phyloP scores from a whole-genome alignment of 768 basidiomycete species.

The Boletus rubropictus region DNA sequence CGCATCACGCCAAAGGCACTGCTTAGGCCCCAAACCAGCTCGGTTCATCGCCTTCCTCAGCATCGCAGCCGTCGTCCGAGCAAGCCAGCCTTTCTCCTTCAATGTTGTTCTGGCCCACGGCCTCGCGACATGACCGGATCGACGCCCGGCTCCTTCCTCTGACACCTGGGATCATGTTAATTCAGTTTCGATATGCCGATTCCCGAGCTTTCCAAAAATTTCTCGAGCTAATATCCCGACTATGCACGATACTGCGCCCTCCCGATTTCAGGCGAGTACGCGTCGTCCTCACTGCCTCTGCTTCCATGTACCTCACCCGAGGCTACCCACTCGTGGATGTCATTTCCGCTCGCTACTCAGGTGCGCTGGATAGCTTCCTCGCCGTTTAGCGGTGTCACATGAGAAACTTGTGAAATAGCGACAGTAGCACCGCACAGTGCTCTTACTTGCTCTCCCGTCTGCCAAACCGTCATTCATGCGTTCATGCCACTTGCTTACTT shows the following conservation, averaged over 20 bases:
- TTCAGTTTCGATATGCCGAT: background rate
- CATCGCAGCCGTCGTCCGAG: constrained; percentile 3
- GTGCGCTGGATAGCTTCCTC: constrained; percentile 7
- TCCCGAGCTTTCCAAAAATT: background rate
- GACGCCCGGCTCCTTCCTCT: constrained; percentile 1
- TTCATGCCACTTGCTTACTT: constrained; percentile 10
- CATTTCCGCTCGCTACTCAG: constrained; percentile 15
- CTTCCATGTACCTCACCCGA: background rate
- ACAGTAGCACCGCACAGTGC: constrained; percentile 6
- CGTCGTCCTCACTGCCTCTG: background rate
- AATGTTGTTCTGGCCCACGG: background rate
- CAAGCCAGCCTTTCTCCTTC: background rate
- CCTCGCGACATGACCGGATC: constrained; percentile 26
- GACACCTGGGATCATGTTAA: constrained; percentile 2
- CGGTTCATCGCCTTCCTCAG: constrained; percentile 9
- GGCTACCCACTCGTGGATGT: constrained; percentile 2
- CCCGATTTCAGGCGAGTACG: constrained; percentile 2
- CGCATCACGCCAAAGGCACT: constrained; percentile 9
- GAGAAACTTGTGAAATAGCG: background rate
- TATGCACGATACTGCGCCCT: background rate
- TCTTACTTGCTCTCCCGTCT: constrained; percentile 5
- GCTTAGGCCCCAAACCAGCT: constrained; percentile 17
- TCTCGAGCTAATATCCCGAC: constrained; percentile 2
- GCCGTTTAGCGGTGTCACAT: background rate
- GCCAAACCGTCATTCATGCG: constrained; percentile 2